These are phyloP conservation scores for Aaosphaeria arxii DNA, from an alignment of 2,329 filamentous ascomycete species.

Conservation along the genomic window DNA sequence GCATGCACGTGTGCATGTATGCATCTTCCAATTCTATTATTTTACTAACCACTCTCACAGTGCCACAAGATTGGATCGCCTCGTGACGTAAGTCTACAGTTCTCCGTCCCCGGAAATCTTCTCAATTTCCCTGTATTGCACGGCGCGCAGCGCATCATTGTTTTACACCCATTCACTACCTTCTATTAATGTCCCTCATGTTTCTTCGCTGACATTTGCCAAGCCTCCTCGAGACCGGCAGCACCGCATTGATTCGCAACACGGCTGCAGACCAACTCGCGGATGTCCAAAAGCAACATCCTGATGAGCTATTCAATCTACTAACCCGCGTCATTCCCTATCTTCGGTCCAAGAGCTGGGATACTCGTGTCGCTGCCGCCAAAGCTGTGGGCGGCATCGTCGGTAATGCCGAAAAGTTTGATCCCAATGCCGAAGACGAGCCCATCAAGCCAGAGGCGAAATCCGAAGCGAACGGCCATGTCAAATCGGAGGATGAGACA, in stretches of 20 bases:
- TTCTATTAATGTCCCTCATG: too few relatives aligned
- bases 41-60: slow-evolving; percentile 28
- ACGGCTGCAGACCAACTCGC: slow-evolving; percentile 95
- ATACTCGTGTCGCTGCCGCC: slow-evolving; percentile 88
- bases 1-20: too few relatives aligned
- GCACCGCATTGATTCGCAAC: slow-evolving; percentile 91
- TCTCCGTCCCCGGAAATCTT: too few relatives aligned
- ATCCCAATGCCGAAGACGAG: slow-evolving; percentile 77
- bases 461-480: slow-evolving; percentile 37
- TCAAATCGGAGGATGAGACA: slow-evolving; percentile 58
- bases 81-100: slow-evolving; percentile 32
- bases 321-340: slow-evolving; percentile 94
- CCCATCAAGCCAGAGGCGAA: slow-evolving; percentile 56
- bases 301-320: slow-evolving; percentile 95
- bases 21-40: too few relatives aligned
- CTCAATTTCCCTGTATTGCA: too few relatives aligned
- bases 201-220: slow-evolving; percentile 21
- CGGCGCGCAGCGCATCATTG: too few relatives aligned
- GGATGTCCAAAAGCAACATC: slow-evolving; percentile 96
- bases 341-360: slow-evolving; percentile 92
- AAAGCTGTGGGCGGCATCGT: slow-evolving; percentile 94
- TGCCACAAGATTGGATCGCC: slow-evolving; percentile 38
- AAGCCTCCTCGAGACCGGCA: slow-evolving; percentile 94
- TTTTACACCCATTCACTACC: too few relatives aligned
- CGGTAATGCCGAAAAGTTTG: slow-evolving; percentile 80